Conservation (phyloP, 176 grass and related monocot species). For the Rhynchospora pubera region DNA sequence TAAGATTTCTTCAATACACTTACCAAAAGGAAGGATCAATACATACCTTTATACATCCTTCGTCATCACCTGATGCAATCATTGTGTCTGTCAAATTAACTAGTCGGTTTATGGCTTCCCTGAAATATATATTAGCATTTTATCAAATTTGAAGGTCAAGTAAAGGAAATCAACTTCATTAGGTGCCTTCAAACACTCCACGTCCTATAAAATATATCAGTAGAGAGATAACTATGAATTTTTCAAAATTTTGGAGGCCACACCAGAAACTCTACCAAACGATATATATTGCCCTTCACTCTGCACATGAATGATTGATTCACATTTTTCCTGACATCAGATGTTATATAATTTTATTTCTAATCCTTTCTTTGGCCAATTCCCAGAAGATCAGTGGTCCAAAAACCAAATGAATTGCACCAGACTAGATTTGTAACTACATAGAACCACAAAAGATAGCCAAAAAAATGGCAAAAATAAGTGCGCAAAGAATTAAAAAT, state of each 20-base stretch:
- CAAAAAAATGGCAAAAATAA: not conserved
- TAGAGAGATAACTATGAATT: not conserved
- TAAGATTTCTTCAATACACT: not conserved
- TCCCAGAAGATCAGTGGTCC: not conserved
- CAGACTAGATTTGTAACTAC: not conserved
- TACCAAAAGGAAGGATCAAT: not conserved
- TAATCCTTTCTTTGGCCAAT: not conserved
- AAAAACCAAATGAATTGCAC: not conserved
- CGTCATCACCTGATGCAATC: slow-evolving; percentile 84
- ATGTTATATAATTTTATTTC: not conserved
- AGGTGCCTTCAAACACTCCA: not conserved
- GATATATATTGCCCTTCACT: not conserved
- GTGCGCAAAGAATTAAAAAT: not conserved
- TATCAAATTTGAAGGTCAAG: not conserved
- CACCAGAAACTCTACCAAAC: not conserved
- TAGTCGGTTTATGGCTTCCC: slow-evolving; percentile 65
- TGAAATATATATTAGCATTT: slow-evolving; percentile 16
- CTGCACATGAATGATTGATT: not conserved
- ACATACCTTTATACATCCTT: slow-evolving; percentile 84
- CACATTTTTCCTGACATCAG: not conserved
- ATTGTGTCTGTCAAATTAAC: slow-evolving; percentile 80
- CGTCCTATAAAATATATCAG: not conserved
- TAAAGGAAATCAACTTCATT: not conserved
- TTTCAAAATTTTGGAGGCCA: not conserved
- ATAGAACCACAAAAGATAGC: not conserved